Conservation (phyloP, 108 stramenopile genomes). For the Skeletonema marinoi region DNA sequence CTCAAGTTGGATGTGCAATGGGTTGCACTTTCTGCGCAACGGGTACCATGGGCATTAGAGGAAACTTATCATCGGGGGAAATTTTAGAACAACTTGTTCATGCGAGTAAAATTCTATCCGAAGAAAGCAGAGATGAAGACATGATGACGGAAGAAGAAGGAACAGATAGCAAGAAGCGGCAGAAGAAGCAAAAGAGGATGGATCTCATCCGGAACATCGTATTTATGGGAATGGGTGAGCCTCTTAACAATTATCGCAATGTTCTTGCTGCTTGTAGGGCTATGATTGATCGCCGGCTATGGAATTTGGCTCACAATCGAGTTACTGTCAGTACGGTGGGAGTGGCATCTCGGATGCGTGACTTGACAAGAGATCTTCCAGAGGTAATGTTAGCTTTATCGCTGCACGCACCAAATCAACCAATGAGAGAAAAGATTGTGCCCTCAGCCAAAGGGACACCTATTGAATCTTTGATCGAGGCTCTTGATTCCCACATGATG, state of each 20-base stretch:
- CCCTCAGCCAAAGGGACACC: slow-evolving; percentile 91
- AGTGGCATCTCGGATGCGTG: slow-evolving; percentile 90
- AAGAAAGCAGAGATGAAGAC: neutral
- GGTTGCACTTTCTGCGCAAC: slow-evolving; percentile 98
- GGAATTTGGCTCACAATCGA: slow-evolving; percentile 89
- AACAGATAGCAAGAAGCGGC: slow-evolving; percentile 27
- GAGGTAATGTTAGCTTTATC: no score
- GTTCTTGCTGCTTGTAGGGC: slow-evolving; percentile 93
- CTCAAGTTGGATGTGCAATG: slow-evolving; percentile 98
- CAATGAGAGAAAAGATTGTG: slow-evolving; percentile 90
- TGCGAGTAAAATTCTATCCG: slow-evolving; percentile 64
- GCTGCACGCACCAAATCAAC: slow-evolving; percentile 97
- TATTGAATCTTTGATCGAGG: slow-evolving; percentile 92
- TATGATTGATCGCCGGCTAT: slow-evolving; percentile 89
- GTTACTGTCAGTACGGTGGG: slow-evolving; percentile 98
- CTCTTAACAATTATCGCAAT: slow-evolving; percentile 91
- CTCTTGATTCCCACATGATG: slow-evolving; percentile 91
- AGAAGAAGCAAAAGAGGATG: slow-evolving; percentile 32
- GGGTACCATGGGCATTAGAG: slow-evolving; percentile 94
- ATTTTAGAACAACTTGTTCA: slow-evolving; percentile 96
- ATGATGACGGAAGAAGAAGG: neutral
- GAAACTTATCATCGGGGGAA: slow-evolving; percentile 89
- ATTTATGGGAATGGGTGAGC: slow-evolving; percentile 99
- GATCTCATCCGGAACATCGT: slow-evolving; percentile 92
- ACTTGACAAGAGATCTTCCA: slow-evolving; percentile 89